Evolutionary conservation across 2,329 filamentous ascomycete species (phyloP).

Genomic region (Chaetoscypha palmicola): DNA sequence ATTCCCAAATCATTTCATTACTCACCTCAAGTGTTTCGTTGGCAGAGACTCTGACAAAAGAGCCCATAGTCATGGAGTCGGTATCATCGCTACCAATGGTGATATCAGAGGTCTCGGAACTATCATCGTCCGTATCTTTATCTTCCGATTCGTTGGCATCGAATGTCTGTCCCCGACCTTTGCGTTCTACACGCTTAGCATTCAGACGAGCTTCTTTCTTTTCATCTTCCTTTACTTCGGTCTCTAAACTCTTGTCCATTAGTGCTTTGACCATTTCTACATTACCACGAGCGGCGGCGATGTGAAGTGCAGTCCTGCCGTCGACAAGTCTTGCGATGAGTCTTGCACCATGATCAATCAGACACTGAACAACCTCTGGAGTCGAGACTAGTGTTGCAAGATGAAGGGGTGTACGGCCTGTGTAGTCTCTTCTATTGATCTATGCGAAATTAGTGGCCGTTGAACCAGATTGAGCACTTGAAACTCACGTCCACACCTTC

Average conservation of each 20-base stretch:
- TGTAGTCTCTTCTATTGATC: constrained; percentile 68
- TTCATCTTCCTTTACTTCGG: constrained; percentile 61
- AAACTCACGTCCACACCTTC: constrained; percentile 53
- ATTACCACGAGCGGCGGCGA: constrained; percentile 66
- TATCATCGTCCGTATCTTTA: constrained; percentile 33
- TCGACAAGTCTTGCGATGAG: constrained; percentile 70
- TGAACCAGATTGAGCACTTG: background rate
- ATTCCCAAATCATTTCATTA: no score
- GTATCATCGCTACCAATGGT: constrained; percentile 24
- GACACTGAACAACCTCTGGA: constrained; percentile 59
- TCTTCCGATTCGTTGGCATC: constrained; percentile 24
- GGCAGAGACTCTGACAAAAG: constrained; percentile 61
- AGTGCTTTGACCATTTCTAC: constrained; percentile 63
- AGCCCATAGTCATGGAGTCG: constrained; percentile 56
- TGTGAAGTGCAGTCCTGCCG: constrained; percentile 74
- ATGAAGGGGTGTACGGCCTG: constrained; percentile 71
- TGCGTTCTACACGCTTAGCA: constrained; percentile 19
- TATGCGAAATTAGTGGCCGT: constrained; percentile 31
- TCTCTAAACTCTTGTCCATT: constrained; percentile 65
- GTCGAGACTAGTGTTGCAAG: constrained; percentile 65
- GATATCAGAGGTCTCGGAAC: constrained; percentile 31
- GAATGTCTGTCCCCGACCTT: background rate
- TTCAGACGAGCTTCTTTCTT: constrained; percentile 41
- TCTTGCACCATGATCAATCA: constrained; percentile 67
- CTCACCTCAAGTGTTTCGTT: constrained; percentile 38